Base-by-base conservation (phyloP, 306 rosid genomes). In the Chamaecrista fasciculata region DNA sequence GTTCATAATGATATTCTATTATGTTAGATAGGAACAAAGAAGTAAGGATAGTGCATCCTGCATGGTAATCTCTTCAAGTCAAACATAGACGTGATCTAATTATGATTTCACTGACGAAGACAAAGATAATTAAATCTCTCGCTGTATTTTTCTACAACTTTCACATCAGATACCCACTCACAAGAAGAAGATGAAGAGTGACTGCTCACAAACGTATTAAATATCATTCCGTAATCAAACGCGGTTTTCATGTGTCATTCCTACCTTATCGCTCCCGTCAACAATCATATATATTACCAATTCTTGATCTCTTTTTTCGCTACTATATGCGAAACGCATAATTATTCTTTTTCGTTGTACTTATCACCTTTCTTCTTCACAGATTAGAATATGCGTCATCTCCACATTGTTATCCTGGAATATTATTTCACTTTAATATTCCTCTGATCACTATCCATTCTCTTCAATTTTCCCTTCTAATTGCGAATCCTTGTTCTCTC, bases 251-350 rank as follows among this genome's bases (percentile, higher is more conserved):
- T 37, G 43, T 74, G 79, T 47, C 62, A 57, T 57, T 0, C 69
- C 69, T 75, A 66, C 59, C 62, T 4, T 14, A 10, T 37, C 56
- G 65, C 18, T 39, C 36, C 6, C 36, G 69, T 59, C 61, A 71
- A 7, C 15, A 8, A 40, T 48, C 2, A 15, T 18, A 11, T 40
- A n/a, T n/a, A n/a, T n/a, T n/a, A 48, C 19, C 18, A 43, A 15
- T 59, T 36, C 61, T 19, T 23, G 34, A 19, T 37, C 36, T 37
- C 11, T 37, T 37, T 37, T 12, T 37, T 37, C 4, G 10, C 0
- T 40, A 16, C 11, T 0, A 0, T 3, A 40, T 12, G 16, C 16
- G n/a, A 44, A 52, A 3, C 53, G 34, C 40, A 62, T 4, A 40
- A 36, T 26, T 59, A 67, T 37, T n/a, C 19, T 21, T 37, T 7